Evolutionary conservation across 164 flowering plant species (phyloP).

Genomic region (Amborella trichopoda): DNA sequence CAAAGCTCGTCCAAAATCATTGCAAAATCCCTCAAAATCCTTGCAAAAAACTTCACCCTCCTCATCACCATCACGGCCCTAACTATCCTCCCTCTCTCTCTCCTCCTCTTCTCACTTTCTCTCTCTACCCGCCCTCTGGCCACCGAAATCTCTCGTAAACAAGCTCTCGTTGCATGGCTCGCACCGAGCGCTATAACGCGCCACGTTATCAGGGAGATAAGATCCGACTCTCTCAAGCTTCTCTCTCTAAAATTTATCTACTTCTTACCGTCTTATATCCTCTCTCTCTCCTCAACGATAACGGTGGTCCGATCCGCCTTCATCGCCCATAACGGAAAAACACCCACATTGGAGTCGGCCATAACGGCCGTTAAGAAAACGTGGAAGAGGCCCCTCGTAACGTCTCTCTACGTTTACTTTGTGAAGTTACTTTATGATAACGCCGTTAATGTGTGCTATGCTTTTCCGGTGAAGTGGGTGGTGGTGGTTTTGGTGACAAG

Average conservation of each 20-base stretch:
- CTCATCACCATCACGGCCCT: constrained; percentile 10
- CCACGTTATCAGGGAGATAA: constrained; percentile 25
- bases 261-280: constrained; percentile 18
- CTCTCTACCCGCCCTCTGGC: constrained; percentile 16
- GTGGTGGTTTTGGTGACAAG: constrained; percentile 3
- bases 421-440: constrained; percentile 9
- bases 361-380: constrained; percentile 10
- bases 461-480: constrained; percentile 1
- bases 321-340: constrained; percentile 5
- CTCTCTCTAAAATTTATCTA: constrained; percentile 18
- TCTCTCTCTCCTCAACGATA: constrained; percentile 30
- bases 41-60: background rate
- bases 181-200: constrained; percentile 25
- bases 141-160: constrained; percentile 21
- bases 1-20: too few relatives aligned
- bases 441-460: background rate
- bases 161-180: constrained; percentile 16
- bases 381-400: constrained; percentile 24
- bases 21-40: background rate
- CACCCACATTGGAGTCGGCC: constrained; percentile 9
- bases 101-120: constrained; percentile 23
- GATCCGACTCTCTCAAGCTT: constrained; percentile 21
- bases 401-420: constrained; percentile 20
- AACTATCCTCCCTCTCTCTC: constrained; percentile 32
- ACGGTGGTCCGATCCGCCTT: constrained; percentile 18